Base-by-base conservation (phyloP, 2,329 filamentous ascomycete species). In the Aspergillus ochraceoroseus region DNA sequence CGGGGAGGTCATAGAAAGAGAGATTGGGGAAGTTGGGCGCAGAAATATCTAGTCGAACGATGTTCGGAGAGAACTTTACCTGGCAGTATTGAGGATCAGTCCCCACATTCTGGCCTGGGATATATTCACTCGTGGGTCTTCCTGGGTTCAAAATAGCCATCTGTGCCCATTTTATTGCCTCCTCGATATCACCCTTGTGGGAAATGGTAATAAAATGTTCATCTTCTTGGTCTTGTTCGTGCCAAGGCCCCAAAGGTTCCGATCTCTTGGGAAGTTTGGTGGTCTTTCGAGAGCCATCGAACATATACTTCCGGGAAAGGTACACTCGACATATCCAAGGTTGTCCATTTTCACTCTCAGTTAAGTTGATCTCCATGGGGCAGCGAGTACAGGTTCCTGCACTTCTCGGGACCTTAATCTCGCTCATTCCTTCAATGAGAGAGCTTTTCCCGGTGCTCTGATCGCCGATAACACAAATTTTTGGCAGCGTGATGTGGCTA, bases 391-490 rank as follows among this genome's bases (percentile, higher is more conserved):
- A 94, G 0, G 83, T 85, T 0, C 82, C 83, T 3, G 77, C 75
- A 27, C 75, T 78, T 1, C 83, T 74, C 0, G 87, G 87, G 0
- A 90, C 76, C 13, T 80, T 80, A 15, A 92, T 81, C 3, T 82
- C 83, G 0, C 32, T 67, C 44, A 85, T 75, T 0, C 77, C 80
- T 8, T 80, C 80, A 36, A 75, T 74, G 0, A 77, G 57, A 0
- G 74, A 87, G 0, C 82, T 87, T 58, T 95, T 95, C 0, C 88
- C 89, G 0, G 87, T 83, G 0, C 79, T 85, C 55, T 95, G 88
- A 33, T 94, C 87, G 0, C 88, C 88, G 0, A 94, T 79, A 0
- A 94, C 77, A 4, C 90, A 84, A 7, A 94, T 79, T 51, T 87
- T 86, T 0, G 88, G 87, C 0, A 94, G 68, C 0, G 78, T 76